Evolutionary conservation across 1,284 basidiomycete species (phyloP), one percentile per base, ranked within the genome.

Genomic region (Peniophora sp.): DNA sequence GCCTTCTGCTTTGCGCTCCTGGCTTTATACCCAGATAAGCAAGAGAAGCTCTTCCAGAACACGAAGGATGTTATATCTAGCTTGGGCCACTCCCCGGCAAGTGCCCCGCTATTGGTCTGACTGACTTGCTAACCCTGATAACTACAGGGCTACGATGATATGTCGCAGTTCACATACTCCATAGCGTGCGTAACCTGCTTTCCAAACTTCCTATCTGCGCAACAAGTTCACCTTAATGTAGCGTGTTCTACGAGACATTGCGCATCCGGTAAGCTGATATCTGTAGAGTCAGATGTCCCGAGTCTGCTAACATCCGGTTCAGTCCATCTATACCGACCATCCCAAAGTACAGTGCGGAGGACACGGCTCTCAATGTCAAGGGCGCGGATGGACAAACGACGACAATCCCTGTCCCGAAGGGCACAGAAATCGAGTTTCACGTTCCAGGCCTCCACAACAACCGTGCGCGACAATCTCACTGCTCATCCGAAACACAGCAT

Each of bases 211-310:
- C 27, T 6, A 5, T 5, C 5, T 32, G 6, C 27, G 27, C 5
- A 32, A 32, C 27, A 32, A 12, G 27, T 12, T 12, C 27, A 32
- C 27, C 27, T 6, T 12, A 12, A 6, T 5, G 27, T 12, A 32
- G 27, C 27, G 27, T 32, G 27, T 67, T 81, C 51, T 71, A 81
- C 59, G 83, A 86, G 62, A 75, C 79, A 0, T 65, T 85, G 11
- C 71, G 83, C 17, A 63, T 83, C 56, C 79, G 9, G 81, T 81
- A 47, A 59, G 74, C 66, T 45, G 38, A 25, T 39, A 27, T 2
- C 60, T 57, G 22, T 17, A n/a, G 38, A 16, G 16, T 41, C n/a
- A 41, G 8, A 8, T 5, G 16, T 20, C 10, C 32, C 10, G n/a
- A 36, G 54, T 52, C 9, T 45, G 48, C 51, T 45, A n/a, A n/a